Evolutionary conservation across 257 asterid genomes (phyloP).

Genomic region (Rhazya stricta): DNA sequence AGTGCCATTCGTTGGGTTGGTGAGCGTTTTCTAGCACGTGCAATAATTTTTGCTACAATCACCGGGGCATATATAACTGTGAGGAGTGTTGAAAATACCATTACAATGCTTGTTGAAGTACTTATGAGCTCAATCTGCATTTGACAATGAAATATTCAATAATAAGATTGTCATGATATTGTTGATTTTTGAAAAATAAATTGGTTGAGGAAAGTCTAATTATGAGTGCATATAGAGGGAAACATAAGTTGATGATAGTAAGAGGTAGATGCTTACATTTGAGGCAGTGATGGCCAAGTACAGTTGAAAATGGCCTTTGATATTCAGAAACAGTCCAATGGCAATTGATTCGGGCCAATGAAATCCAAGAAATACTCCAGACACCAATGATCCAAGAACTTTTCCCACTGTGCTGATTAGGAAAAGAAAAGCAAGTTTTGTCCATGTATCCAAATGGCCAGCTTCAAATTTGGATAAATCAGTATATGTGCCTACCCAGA

Average conservation of each 20-base stretch:
- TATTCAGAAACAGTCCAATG: slow-evolving; percentile 62
- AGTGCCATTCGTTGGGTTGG: slow-evolving; percentile 84
- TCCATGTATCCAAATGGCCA: slow-evolving; percentile 42
- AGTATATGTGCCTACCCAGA: slow-evolving; percentile 74
- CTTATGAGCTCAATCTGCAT: slow-evolving; percentile 57
- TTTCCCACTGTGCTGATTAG: slow-evolving; percentile 54
- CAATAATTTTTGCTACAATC: slow-evolving; percentile 57
- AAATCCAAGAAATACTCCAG: slow-evolving; percentile 69
- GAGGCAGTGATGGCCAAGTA: slow-evolving; percentile 63
- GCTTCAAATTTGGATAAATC: slow-evolving; percentile 36
- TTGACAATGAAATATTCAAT: background rate
- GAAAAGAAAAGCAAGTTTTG: slow-evolving; percentile 29
- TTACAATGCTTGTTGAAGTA: slow-evolving; percentile 48
- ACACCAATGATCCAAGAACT: slow-evolving; percentile 55
- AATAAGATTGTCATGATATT: too few species aligned
- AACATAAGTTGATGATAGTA: background rate
- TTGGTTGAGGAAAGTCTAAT: background rate
- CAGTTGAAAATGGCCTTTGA: slow-evolving; percentile 87
- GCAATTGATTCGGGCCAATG: slow-evolving; percentile 89
- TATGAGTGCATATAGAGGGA: background rate
- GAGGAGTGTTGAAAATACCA: slow-evolving; percentile 55
- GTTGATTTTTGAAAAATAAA: background rate
- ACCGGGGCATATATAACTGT: slow-evolving; percentile 67
- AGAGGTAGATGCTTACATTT: slow-evolving; percentile 32
- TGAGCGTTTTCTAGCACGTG: slow-evolving; percentile 72